Percentiles rank a stretch among this genome's conserved stretches.
Evolutionary conservation across 2,329 filamentous ascomycete species (phyloP).

Genomic region (Dothistroma septosporum): DNA sequence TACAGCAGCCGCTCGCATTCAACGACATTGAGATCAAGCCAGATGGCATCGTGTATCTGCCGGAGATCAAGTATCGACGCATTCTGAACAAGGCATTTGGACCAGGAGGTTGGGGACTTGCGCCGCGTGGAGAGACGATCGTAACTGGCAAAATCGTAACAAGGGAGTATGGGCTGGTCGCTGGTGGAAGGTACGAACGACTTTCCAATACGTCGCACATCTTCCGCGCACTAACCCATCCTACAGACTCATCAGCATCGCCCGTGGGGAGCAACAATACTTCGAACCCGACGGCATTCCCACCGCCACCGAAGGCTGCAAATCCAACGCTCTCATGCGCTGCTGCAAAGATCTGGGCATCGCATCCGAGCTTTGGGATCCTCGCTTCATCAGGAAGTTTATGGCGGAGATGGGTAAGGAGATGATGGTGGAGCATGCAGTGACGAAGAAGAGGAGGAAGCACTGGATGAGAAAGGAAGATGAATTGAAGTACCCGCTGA

Average conservation of each 20-base stretch:
- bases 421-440: constrained; percentile 82
- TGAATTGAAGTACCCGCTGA: constrained; percentile 62
- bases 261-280: constrained; percentile 90
- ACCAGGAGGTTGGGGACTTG: constrained; percentile 91
- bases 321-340: constrained; percentile 94
- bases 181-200: constrained; percentile 72
- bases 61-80: constrained; percentile 95
- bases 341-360: constrained; percentile 98
- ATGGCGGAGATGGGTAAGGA: constrained; percentile 71
- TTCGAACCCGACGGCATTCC: constrained; percentile 87
- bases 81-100: constrained; percentile 90
- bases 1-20: constrained; percentile 62
- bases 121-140: constrained; percentile 78
- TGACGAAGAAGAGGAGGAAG: constrained; percentile 84
- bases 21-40: constrained; percentile 95
- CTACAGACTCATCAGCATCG: constrained; percentile 78
- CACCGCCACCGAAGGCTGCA: constrained; percentile 92
- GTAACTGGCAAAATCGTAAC: constrained; percentile 79
- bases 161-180: constrained; percentile 87
- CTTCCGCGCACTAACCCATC: constrained; percentile 5
- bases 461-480: constrained; percentile 84
- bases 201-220: no score
- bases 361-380: constrained; percentile 94
- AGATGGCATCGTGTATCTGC: constrained; percentile 91
- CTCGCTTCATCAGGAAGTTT: constrained; percentile 79